Conservation (phyloP, 2,329 filamentous ascomycete species). For the Tolypocladium sp. region DNA sequence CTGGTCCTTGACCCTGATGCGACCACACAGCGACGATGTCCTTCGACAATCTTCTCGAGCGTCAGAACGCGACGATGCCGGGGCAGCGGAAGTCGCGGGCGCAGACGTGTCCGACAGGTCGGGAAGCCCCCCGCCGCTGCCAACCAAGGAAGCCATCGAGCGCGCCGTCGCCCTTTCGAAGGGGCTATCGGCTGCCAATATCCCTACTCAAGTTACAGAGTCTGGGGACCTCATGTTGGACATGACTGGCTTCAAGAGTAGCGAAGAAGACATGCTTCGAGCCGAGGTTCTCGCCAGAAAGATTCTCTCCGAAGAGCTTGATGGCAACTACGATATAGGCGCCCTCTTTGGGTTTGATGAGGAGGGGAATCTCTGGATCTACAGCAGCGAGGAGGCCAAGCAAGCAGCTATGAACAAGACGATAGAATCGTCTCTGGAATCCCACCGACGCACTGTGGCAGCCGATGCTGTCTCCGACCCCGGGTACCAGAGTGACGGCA, state of each 20-base stretch:
- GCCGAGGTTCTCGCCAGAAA: constrained; percentile 91
- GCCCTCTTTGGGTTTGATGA: constrained; percentile 92
- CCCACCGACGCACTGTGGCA: constrained; percentile 40
- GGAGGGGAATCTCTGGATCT: constrained; percentile 97
- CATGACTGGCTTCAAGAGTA: constrained; percentile 94
- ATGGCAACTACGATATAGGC: constrained; percentile 93
- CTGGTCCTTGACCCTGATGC: constrained; percentile 34
- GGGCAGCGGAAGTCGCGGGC: constrained; percentile 27
- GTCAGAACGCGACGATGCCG: constrained; percentile 22
- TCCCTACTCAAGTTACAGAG: constrained; percentile 86
- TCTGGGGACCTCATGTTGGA: constrained; percentile 93
- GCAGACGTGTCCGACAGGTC: constrained; percentile 46
- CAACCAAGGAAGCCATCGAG: constrained; percentile 66
- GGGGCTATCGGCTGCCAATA: constrained; percentile 82
- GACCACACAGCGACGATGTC: constrained; percentile 47
- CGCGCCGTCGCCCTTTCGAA: constrained; percentile 79
- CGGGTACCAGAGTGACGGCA: constrained; percentile 89
- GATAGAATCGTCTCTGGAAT: constrained; percentile 39
- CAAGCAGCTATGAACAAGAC: constrained; percentile 68
- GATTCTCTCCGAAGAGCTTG: constrained; percentile 83
- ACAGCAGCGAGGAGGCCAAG: constrained; percentile 94
- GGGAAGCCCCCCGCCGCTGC: constrained; percentile 66
- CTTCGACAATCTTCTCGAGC: constrained; percentile 37
- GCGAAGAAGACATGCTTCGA: constrained; percentile 81
- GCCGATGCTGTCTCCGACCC: constrained; percentile 86